Evolutionary conservation across 2,329 filamentous ascomycete genomes (phyloP).

Genomic region (Cercospora sp.): DNA sequence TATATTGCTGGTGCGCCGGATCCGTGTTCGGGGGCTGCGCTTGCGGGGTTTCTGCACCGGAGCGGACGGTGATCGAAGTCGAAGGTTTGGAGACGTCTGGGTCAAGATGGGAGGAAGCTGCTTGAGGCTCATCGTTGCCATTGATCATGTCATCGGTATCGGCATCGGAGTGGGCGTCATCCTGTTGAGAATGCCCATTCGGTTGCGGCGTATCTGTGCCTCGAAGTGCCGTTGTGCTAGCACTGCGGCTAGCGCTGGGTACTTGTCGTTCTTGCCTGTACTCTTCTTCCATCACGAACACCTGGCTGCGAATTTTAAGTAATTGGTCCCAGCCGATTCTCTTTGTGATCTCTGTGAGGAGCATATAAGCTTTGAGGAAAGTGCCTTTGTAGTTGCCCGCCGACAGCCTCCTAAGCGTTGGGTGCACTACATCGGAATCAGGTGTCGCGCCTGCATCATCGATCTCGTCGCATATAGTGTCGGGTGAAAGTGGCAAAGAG

Average conservation of each 20-base stretch:
- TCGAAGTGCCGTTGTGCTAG: conserved; percentile 76
- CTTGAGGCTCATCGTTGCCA: conserved; percentile 35
- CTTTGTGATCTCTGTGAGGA: conserved; percentile 91
- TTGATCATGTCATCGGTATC: conserved; percentile 39
- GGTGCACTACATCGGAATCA: conserved; percentile 82
- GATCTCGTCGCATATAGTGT: conserved; percentile 92
- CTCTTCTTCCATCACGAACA: conserved; percentile 99
- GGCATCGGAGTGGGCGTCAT: conserved; percentile 38
- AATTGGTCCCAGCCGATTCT: conserved; percentile 98
- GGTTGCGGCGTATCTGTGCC: conserved; percentile 61
- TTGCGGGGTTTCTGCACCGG: conserved; percentile 36
- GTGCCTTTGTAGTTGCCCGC: conserved; percentile 91
- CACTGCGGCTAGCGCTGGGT: conserved; percentile 59
- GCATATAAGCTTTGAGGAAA: conserved; percentile 89
- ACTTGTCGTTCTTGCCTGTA: conserved; percentile 83
- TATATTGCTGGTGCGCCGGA: conserved; percentile 71
- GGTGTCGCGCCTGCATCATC: conserved; percentile 80
- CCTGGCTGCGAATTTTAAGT: conserved; percentile 88
- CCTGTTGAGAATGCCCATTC: conserved; percentile 46
- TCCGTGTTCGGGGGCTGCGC: conserved; percentile 46
- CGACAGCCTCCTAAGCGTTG: conserved; percentile 79
- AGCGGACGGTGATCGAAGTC: conserved; percentile 37
- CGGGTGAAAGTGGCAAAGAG: conserved; percentile 79
- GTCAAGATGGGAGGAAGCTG: conserved; percentile 35
- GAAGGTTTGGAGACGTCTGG: conserved; percentile 41